Evolutionary conservation across 768 basidiomycete genomes (phyloP).

Genomic region (Dacryopinax primogenitus): DNA sequence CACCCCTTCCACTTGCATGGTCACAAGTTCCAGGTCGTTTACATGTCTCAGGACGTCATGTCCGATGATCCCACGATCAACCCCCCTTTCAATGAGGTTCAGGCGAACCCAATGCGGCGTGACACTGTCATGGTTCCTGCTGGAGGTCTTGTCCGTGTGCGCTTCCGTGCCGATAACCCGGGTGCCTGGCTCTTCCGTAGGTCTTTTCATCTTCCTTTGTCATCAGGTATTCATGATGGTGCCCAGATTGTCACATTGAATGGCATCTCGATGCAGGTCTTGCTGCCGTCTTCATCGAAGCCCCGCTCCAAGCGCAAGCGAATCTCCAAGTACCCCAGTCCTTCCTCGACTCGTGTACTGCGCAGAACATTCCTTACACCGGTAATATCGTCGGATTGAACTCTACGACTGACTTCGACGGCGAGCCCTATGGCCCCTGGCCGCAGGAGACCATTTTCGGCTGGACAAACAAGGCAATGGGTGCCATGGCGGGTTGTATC

Average conservation of each 20-base stretch:
- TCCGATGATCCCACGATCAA: conserved; percentile 35
- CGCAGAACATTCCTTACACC: conserved; percentile 41
- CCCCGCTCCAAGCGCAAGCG: background rate
- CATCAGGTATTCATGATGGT: no score
- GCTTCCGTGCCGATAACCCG: conserved; percentile 11
- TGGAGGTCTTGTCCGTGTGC: conserved; percentile 10
- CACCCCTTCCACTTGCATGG: conserved; percentile 93
- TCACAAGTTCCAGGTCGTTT: conserved; percentile 72
- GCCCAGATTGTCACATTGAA: conserved; percentile 9
- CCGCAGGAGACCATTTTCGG: conserved; percentile 19
- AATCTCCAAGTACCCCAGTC: conserved; percentile 33
- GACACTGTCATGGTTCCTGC: conserved; percentile 11
- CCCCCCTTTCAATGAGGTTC: conserved; percentile 17
- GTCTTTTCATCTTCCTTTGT: background rate
- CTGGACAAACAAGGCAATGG: conserved; percentile 28
- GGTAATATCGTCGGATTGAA: conserved; percentile 81
- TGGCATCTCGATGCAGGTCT: conserved; percentile 22
- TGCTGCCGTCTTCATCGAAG: conserved; percentile 32
- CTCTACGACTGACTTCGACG: conserved; percentile 49
- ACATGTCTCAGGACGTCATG: conserved; percentile 54
- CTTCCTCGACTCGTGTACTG: conserved; percentile 60
- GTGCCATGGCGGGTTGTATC: conserved; percentile 7
- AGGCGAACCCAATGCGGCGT: conserved; percentile 11
- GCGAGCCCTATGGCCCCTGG: conserved; percentile 34
- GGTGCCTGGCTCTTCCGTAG: conserved; percentile 11